Evolutionary conservation across 192 early-diverging fungal species (phyloP), one percentile per base, ranked within the genome.

Genomic region (Coemansia sp.): DNA sequence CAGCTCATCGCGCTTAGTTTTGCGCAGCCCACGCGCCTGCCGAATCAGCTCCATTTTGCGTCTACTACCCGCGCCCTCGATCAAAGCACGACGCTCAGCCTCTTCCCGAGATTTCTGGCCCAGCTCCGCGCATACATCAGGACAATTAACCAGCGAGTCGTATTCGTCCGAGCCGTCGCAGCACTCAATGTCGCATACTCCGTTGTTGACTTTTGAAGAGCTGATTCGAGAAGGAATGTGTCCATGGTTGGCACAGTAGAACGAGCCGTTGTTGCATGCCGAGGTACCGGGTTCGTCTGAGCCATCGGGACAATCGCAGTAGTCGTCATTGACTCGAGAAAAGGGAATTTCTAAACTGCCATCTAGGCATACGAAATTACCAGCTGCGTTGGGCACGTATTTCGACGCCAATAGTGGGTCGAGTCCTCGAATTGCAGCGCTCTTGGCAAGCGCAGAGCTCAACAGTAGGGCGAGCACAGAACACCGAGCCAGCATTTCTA

Each of bases 121-220:
- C 5, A 89, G 72, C 61, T 90, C 84, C 18, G 78, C 84, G 64
- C 97, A 99, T n/a, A 64, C 74, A 76, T 97, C 89, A 3, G 90
- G 88, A 60, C 97, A 98, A 0, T 86, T 80, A 2, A 9, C 50
- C 6, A 75, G 38, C 0, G 88, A 87, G 58, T 76, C 74, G 70
- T 87, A 90, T 75, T 98, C 97, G 65, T 98, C 96, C 0, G 92
- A 91, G 9, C 97, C 97, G 72, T 99, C 97, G 79, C 97, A 99
- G 80, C 97, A 99, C 44, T 94, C 89, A 12, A 88, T 87, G 70
- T 97, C 97, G 74, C 97, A 99, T 15, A 97, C 86, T 18, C 96
- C 95, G 81, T 99, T 96, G 76, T 98, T 97, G 34, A 99, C 95
- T 16, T 87, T 87, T 10, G 83, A 87, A 0, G 90, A 85, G 20